phyloP scores from a whole-genome alignment of 208 protist genomes.

The Acanthamoeba polyphaga region DNA sequence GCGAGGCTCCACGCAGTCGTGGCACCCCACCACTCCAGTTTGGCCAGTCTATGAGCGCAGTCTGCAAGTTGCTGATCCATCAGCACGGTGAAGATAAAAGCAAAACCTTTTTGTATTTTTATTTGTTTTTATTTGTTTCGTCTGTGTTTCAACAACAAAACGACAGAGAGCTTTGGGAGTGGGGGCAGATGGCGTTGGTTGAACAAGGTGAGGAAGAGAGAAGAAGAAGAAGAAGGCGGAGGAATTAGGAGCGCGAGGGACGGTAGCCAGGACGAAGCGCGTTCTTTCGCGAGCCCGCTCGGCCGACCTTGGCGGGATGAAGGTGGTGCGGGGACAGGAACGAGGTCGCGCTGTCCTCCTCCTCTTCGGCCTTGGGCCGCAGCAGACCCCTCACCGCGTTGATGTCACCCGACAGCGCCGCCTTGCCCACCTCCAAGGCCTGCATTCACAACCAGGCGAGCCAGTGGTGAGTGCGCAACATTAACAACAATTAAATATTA shows the following conservation, averaged over 20 bases:
- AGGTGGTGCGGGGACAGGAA: constrained; percentile 65
- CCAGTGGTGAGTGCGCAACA: neutral
- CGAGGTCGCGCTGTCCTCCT: constrained; percentile 51
- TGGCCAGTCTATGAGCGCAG: no score
- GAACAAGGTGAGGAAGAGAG: neutral
- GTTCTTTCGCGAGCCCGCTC: constrained; percentile 32
- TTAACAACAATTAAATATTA: neutral
- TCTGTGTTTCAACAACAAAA: neutral
- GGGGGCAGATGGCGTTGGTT: neutral
- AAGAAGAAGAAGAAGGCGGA: neutral
- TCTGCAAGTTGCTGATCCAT: no score
- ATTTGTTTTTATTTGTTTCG: neutral
- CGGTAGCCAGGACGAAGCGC: neutral
- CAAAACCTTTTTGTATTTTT: no score
- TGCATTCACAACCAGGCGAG: neutral
- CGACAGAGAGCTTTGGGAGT: neutral
- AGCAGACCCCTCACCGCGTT: neutral
- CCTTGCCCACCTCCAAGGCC: constrained; percentile 57
- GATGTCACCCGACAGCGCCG: constrained; percentile 34
- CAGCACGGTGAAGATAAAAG: no score
- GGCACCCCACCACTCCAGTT: no score
- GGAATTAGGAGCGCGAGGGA: neutral
- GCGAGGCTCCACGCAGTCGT: no score
- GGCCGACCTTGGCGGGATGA: constrained; percentile 43
- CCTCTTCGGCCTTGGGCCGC: constrained; percentile 12